Conservation (phyloP, 805 yeast species). For the Suhomyces emberorum region DNA sequence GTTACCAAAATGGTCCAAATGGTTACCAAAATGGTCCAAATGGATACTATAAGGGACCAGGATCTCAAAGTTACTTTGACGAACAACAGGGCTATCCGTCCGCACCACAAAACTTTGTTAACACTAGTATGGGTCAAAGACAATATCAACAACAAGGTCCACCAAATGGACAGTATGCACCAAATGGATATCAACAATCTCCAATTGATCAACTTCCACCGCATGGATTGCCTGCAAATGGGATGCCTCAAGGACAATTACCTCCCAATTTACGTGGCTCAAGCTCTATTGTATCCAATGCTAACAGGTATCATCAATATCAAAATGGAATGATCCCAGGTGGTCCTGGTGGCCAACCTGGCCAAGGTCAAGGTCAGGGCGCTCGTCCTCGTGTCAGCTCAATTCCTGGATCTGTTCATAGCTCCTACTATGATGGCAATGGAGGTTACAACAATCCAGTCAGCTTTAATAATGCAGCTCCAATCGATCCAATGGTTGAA, state of each 20-base stretch:
- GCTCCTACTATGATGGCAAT: conserved; percentile 13
- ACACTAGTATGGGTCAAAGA: not conserved
- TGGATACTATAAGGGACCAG: not conserved
- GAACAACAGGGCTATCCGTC: not conserved
- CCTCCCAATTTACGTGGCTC: conserved; percentile 25
- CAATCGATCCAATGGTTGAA: conserved; percentile 25
- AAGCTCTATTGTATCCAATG: conserved; percentile 15
- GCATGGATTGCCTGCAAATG: conserved; percentile 31
- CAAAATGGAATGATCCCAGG: conserved; percentile 8
- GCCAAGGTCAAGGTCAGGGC: not conserved
- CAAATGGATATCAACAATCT: conserved; percentile 5
- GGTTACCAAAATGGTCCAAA: not conserved
- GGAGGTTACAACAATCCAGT: conserved; percentile 3
- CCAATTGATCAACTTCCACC: conserved; percentile 28
- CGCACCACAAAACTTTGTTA: not conserved
- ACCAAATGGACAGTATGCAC: not conserved
- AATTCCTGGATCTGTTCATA: conserved; percentile 11
- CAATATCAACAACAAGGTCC: not conserved
- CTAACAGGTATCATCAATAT: conserved; percentile 14
- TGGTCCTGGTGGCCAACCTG: not conserved
- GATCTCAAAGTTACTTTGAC: not conserved
- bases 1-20: not conserved
- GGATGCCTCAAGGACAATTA: conserved; percentile 21
- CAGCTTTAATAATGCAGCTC: conserved; percentile 19
- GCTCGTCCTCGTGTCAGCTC: conserved; percentile 13